Base-by-base conservation (phyloP, 2,329 filamentous ascomycete species). In the Tricladium varicosporioides region DNA sequence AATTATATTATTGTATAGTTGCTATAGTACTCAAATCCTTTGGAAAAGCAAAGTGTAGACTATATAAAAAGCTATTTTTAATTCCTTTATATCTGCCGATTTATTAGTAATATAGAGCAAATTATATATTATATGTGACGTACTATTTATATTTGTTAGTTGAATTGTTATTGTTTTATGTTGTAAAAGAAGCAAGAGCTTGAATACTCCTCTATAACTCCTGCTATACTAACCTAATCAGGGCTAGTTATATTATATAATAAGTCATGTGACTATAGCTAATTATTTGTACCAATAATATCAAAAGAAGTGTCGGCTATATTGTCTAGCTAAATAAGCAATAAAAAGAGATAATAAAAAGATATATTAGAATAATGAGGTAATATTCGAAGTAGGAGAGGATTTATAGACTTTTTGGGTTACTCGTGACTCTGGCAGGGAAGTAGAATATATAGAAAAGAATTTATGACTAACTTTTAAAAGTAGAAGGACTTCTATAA, bases 371-470 rank as follows among this genome's bases (percentile, higher is more conserved):
- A 48, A 31, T 48, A n/a, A 54, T 16, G 44, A 54, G 51, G 44
- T 48, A 5, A 48, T 44, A 42, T 54, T 54, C 15, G 31, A 54
- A 40, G 32, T 54, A 22, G 31, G 44, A 43, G 49, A 48, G 27
- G 44, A 54, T 54, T 22, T 36, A 11, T 8, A 9, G 11, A 36
- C 11, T 15, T 54, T 54, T 42, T 54, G 19, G 43, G 16, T 54
- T 8, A 54, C 44, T 48, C 9, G 44, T 19, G 51, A 44, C 13
- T 31, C 51, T 45, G 15, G 44, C n/a, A 40, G 51, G 32, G 44
- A 54, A 51, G 48, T 51, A 36, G 54, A 56, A 16, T 56, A 51
- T 40, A 36, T n/a, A 47, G 40, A 14, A n/a, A n/a, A n/a, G n/a
- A n/a, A n/a, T n/a, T n/a, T n/a, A n/a, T n/a, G n/a, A n/a, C n/a